Percentiles rank a stretch among this genome's conserved stretches.
These are phyloP conservation scores for Ganoderma sp. DNA, from an alignment of 1,284 basidiomycete genomes.

Conservation along the genomic window DNA sequence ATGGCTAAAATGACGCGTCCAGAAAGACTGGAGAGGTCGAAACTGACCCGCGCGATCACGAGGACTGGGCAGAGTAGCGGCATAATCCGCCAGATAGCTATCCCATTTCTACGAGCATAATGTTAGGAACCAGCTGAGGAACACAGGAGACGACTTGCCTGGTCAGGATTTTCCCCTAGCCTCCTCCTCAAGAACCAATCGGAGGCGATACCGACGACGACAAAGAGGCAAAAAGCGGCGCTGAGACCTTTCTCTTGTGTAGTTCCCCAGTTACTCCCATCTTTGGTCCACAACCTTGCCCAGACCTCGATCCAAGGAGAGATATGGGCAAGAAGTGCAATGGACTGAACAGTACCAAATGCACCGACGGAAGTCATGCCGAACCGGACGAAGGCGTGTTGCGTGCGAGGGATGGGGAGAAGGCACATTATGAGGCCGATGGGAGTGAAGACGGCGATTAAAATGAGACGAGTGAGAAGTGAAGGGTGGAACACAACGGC, in stretches of 20 bases:
- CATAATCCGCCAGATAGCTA: conserved; percentile 64
- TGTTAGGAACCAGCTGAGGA: conserved; percentile 4
- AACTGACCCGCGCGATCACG: conserved; percentile 49
- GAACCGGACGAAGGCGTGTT: conserved; percentile 55
- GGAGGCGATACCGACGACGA: conserved; percentile 49
- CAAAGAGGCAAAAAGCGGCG: conserved; percentile 60
- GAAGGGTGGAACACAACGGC: conserved; percentile 64
- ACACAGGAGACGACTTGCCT: conserved; percentile 48
- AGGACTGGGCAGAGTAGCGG: conserved; percentile 51
- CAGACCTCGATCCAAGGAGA: conserved; percentile 64
- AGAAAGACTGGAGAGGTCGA: conserved; percentile 55
- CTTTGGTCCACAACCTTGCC: conserved; percentile 60
- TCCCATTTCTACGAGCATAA: conserved; percentile 64
- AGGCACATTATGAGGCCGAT: conserved; percentile 50
- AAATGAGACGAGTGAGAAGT: conserved; percentile 58
- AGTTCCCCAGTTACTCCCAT: conserved; percentile 58
- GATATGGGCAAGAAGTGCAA: conserved; percentile 58
- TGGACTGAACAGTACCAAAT: conserved; percentile 59
- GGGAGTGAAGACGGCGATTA: conserved; percentile 52
- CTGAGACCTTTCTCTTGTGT: conserved; percentile 61
- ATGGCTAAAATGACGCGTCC: conserved; percentile 53
- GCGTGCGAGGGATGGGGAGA: conserved; percentile 51
- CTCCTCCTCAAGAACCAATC: conserved; percentile 62
- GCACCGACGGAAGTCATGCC: conserved; percentile 60
- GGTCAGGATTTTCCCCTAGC: conserved; percentile 71